Percentiles rank a stretch among this genome's conserved stretches.
phyloP scores from a whole-genome alignment of 192 early-diverging fungal genomes.

The Spizellomyces punctatus region DNA sequence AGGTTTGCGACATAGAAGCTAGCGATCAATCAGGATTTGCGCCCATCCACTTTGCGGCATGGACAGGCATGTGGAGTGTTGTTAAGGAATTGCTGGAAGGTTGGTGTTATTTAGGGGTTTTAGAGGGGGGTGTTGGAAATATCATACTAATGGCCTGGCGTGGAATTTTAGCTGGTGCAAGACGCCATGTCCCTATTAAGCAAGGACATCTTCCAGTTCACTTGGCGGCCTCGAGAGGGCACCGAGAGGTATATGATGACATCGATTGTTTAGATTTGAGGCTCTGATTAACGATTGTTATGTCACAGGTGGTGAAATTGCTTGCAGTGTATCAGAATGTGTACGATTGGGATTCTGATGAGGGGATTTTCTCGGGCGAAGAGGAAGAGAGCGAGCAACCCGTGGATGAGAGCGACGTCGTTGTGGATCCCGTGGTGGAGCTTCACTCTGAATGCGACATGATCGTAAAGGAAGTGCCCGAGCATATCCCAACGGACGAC shows the following conservation, averaged over 20 bases:
- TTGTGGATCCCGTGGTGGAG: not conserved
- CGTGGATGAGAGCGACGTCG: not conserved
- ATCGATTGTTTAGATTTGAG: not conserved
- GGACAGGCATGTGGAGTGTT: slow-evolving; percentile 24
- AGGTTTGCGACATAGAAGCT: slow-evolving; percentile 29
- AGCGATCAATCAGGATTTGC: slow-evolving; percentile 41
- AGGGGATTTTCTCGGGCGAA: not conserved
- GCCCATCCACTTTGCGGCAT: slow-evolving; percentile 39
- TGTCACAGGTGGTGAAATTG: not conserved
- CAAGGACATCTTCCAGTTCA: slow-evolving; percentile 22
- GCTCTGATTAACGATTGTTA: not conserved
- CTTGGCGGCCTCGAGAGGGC: slow-evolving; percentile 13
- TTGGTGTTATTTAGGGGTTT: not conserved
- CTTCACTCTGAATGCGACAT: not conserved
- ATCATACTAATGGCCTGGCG: not conserved
- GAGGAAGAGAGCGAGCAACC: not conserved
- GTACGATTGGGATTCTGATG: not conserved
- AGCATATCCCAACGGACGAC: no score
- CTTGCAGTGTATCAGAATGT: not conserved
- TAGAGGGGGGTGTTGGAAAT: not conserved
- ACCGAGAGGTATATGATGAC: slow-evolving; percentile 6
- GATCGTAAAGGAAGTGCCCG: no score
- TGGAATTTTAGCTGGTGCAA: slow-evolving; percentile 24
- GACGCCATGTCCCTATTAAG: slow-evolving; percentile 9
- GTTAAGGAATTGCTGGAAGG: slow-evolving; percentile 30